These are phyloP conservation scores for Stenogyne calaminthoides DNA, from an alignment of 305 asterid genomes.

Conservation along the genomic window DNA sequence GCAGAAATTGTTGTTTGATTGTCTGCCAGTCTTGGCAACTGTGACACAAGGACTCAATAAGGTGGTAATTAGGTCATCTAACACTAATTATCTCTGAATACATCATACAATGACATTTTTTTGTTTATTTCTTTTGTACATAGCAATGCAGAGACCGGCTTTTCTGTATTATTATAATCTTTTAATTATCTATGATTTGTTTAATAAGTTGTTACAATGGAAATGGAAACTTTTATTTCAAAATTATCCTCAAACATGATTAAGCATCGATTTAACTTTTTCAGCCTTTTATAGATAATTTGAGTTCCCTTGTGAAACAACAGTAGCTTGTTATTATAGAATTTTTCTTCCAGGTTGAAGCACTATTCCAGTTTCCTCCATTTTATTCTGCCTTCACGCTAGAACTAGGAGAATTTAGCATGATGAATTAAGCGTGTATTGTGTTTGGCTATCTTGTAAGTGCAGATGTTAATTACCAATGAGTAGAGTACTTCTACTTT, in stretches of 20 bases:
- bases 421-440: background rate
- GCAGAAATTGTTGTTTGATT: constrained; percentile 86
- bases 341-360: constrained; percentile 20
- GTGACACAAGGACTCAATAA: constrained; percentile 96
- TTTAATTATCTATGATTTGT: background rate
- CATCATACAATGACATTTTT: background rate
- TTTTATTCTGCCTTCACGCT: constrained; percentile 7
- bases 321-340: constrained; percentile 3
- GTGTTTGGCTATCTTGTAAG: constrained; percentile 3
- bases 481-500: background rate
- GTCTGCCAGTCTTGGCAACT: constrained; percentile 84
- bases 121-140: background rate
- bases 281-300: background rate
- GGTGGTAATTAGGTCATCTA: constrained; percentile 41
- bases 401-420: constrained; percentile 7
- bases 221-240: background rate
- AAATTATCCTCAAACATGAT: background rate
- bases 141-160: background rate
- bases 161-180: background rate
- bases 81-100: background rate
- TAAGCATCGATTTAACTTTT: background rate
- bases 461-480: constrained; percentile 7
- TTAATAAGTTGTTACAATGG: background rate
- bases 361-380: constrained; percentile 11
- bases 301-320: constrained; percentile 16